Conservation (phyloP, 805 yeast species). For the Starmerella potacharoeniae region DNA sequence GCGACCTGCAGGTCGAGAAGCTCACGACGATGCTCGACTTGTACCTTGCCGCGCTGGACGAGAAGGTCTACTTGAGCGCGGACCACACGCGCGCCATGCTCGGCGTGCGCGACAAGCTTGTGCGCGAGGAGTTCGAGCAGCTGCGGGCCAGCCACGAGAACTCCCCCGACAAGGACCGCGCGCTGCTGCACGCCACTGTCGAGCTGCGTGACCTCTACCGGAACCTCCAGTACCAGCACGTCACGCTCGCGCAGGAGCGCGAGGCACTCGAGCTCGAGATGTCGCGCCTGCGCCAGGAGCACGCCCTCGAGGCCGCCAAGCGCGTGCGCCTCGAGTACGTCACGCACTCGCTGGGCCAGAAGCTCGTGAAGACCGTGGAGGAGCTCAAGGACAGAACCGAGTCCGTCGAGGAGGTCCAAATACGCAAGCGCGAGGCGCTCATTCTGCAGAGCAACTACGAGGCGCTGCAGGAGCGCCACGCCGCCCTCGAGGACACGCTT, state of each 20-base stretch:
- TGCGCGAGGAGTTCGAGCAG: constrained; percentile 10
- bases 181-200: constrained; percentile 1
- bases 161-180: not conserved
- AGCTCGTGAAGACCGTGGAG: constrained; percentile 13
- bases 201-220: constrained; percentile 14
- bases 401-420: constrained; percentile 6
- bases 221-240: constrained; percentile 15
- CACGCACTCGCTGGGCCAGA: constrained; percentile 16
- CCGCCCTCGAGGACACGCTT: not conserved
- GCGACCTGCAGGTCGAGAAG: constrained; percentile 9
- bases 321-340: constrained; percentile 16
- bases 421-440: constrained; percentile 2
- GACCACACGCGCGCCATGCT: constrained; percentile 17
- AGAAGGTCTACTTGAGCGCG: constrained; percentile 22
- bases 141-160: constrained; percentile 6
- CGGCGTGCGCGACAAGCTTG: constrained; percentile 15
- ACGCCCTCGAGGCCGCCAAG: constrained; percentile 17
- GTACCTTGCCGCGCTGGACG: constrained; percentile 25
- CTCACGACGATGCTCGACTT: constrained; percentile 21
- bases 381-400: constrained; percentile 2
- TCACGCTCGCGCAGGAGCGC: constrained; percentile 13
- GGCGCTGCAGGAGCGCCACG: not conserved
- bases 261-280: constrained; percentile 15
- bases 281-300: constrained; percentile 15
- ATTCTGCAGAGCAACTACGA: not conserved